These are phyloP conservation scores for Hymenotorrendiella dingleyae DNA, from an alignment of 2,329 filamentous ascomycete genomes.

Conservation along the genomic window DNA sequence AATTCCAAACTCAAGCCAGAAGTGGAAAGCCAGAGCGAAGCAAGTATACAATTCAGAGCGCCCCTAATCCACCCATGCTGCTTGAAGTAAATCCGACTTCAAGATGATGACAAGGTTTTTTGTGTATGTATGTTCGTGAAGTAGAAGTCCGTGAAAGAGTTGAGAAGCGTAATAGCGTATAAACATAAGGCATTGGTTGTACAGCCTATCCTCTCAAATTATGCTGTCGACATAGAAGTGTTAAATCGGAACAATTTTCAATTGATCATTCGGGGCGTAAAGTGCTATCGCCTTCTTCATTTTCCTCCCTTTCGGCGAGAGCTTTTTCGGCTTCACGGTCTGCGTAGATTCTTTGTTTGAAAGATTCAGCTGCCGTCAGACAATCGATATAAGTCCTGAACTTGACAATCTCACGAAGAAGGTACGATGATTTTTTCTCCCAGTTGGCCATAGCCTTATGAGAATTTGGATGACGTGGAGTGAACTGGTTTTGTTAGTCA, in stretches of 20 bases:
- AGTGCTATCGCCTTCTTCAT: slow-evolving; percentile 19
- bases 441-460: slow-evolving; percentile 88
- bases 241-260: background rate
- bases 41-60: background rate
- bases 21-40: background rate
- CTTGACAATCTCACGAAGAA: slow-evolving; percentile 92
- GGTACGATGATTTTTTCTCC: slow-evolving; percentile 90
- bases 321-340: slow-evolving; percentile 41
- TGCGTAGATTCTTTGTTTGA: slow-evolving; percentile 63
- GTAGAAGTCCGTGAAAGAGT: background rate
- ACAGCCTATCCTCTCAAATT: background rate
- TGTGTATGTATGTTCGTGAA: background rate
- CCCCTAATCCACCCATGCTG: background rate
- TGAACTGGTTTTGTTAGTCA: slow-evolving; percentile 49
- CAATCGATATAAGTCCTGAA: slow-evolving; percentile 93
- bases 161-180: background rate
- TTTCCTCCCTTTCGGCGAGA: slow-evolving; percentile 16
- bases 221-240: background rate
- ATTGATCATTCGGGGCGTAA: slow-evolving; percentile 5
- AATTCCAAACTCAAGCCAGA: background rate
- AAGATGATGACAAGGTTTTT: background rate
- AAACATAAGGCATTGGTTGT: background rate
- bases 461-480: slow-evolving; percentile 74
- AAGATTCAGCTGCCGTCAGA: slow-evolving; percentile 62
- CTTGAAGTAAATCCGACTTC: background rate